These are phyloP conservation scores for Ceratobasidium papillatum DNA, from an alignment of 1,284 basidiomycete species.

Conservation along the genomic window DNA sequence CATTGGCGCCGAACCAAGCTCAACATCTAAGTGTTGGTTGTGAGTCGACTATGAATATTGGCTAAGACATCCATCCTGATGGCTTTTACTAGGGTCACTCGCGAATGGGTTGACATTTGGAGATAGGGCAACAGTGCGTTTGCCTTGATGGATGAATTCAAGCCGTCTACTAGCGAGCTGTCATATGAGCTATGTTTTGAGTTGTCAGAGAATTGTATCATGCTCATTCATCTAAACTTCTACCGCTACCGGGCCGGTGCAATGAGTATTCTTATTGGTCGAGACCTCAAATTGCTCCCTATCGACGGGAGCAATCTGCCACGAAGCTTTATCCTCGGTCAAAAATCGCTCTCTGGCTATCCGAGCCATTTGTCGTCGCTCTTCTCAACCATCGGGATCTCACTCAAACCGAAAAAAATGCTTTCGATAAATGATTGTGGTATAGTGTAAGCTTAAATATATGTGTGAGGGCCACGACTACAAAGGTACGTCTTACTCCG, in stretches of 20 bases:
- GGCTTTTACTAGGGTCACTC: neutral
- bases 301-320: neutral
- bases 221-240: slow-evolving; percentile 9
- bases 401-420: neutral
- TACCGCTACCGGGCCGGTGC: neutral
- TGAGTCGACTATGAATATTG: neutral
- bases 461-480: neutral
- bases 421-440: too few relatives aligned
- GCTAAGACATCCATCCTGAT: neutral
- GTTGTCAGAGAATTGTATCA: slow-evolving; percentile 1
- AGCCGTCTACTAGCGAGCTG: neutral
- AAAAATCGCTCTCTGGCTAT: neutral
- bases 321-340: neutral
- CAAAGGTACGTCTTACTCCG: too few relatives aligned
- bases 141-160: slow-evolving; percentile 1
- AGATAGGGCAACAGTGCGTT: slow-evolving; percentile 25
- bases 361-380: neutral
- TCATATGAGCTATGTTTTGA: slow-evolving; percentile 19
- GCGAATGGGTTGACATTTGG: neutral
- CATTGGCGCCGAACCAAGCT: slow-evolving; percentile 96
- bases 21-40: slow-evolving; percentile 72
- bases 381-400: neutral
- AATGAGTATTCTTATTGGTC: neutral
- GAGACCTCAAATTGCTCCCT: neutral
- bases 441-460: neutral